Percentiles rank a stretch among this genome's conserved stretches.
Evolutionary conservation across 2,329 filamentous ascomycete species (phyloP).

Genomic region (Aspergillus sp.): DNA sequence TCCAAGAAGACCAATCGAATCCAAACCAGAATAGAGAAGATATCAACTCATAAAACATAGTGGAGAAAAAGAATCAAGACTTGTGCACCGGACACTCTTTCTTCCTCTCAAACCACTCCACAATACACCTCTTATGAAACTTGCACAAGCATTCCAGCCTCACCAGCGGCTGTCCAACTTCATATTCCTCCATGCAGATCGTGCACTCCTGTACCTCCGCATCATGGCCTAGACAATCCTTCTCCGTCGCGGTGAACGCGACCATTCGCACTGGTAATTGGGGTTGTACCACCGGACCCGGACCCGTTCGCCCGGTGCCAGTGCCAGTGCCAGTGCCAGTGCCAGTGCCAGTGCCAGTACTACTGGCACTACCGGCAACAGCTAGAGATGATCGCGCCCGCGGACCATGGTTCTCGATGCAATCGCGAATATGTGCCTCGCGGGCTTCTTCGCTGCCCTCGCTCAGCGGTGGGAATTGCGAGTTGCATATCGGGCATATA

Average conservation of each 20-base stretch:
- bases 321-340: no score
- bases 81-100: constrained; percentile 58
- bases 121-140: constrained; percentile 56
- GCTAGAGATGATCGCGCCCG: constrained; percentile 12
- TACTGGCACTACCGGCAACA: no score
- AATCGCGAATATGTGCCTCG: constrained; percentile 40
- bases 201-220: constrained; percentile 52
- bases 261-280: constrained; percentile 32
- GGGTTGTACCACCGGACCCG: constrained; percentile 12
- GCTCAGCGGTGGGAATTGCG: constrained; percentile 31
- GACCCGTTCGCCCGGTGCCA: not conserved
- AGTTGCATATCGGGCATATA: constrained; percentile 42
- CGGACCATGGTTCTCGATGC: constrained; percentile 34
- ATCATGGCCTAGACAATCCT: constrained; percentile 53
- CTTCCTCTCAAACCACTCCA: constrained; percentile 54
- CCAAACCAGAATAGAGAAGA: not conserved
- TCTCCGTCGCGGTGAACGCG: constrained; percentile 54
- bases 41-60: not conserved
- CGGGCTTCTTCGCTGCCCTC: constrained; percentile 34
- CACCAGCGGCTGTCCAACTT: constrained; percentile 52
- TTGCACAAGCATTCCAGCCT: constrained; percentile 58
- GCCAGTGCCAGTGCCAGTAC: no score
- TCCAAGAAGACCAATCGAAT: not conserved
- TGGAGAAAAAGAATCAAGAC: constrained; percentile 7
- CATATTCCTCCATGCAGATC: constrained; percentile 60